Evolutionary conservation across 129 eudicot genomes (phyloP).

Genomic region (Sambucus nigra): DNA sequence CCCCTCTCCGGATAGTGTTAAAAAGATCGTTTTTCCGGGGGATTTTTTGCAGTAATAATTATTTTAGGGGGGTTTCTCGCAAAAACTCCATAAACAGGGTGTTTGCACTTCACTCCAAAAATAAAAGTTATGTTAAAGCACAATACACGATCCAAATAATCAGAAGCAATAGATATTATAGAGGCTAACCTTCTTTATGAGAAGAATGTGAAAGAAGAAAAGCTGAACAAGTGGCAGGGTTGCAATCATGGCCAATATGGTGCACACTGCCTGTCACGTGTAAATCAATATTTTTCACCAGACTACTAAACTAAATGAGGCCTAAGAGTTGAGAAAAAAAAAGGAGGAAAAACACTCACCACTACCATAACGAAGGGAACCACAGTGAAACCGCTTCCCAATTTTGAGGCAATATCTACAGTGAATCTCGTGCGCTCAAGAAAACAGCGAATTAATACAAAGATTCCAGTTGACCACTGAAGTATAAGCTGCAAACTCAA

Average conservation of each 20-base stretch:
- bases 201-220: conserved; percentile 88
- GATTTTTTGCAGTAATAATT: no score
- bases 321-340: no score
- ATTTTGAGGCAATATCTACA: conserved; percentile 55
- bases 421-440: conserved; percentile 49
- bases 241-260: conserved; percentile 66
- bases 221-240: conserved; percentile 79
- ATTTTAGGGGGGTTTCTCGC: background rate
- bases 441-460: conserved; percentile 86
- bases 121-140: no score
- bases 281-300: no score
- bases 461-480: conserved; percentile 70
- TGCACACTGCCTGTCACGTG: conserved; percentile 88
- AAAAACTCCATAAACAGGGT: no score
- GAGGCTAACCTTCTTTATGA: conserved; percentile 68
- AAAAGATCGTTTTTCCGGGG: no score
- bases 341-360: conserved; percentile 31
- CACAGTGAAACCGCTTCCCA: conserved; percentile 79
- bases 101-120: no score
- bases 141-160: no score
- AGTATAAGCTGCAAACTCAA: conserved; percentile 47
- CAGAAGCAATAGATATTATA: no score
- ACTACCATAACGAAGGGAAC: conserved; percentile 82
- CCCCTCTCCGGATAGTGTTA: no score
- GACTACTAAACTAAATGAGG: no score